phyloP scores from a whole-genome alignment of 805 yeast genomes.

The Yarrowia phangngaensis region DNA sequence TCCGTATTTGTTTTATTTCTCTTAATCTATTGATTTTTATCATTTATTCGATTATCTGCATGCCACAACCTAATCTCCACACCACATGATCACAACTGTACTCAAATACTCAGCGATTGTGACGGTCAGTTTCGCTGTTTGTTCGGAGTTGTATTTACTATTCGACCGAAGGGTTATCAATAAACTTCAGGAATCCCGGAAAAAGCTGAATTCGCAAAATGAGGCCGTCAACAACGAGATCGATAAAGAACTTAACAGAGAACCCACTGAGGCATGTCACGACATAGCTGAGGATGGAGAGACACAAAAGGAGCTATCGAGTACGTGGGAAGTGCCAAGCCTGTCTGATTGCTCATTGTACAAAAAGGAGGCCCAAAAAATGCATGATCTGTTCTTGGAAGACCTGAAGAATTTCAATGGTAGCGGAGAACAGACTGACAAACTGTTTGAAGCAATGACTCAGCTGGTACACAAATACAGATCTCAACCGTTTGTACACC shows the following conservation, averaged over 20 bases:
- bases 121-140: slow-evolving; percentile 3
- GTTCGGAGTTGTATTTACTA: slow-evolving; percentile 8
- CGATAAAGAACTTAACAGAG: slow-evolving; percentile 10
- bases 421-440: slow-evolving; percentile 10
- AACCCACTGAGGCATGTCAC: not conserved
- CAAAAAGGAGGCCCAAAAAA: slow-evolving; percentile 11
- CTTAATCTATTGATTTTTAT: too few relatives aligned
- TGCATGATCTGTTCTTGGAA: slow-evolving; percentile 19
- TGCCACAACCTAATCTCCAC: not conserved
- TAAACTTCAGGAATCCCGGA: too few relatives aligned
- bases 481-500: slow-evolving; percentile 9
- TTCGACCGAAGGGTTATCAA: too few relatives aligned
- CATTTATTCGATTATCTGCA: too few relatives aligned
- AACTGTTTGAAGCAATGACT: slow-evolving; percentile 1
- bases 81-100: slow-evolving; percentile 5
- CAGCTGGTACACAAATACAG: slow-evolving; percentile 16
- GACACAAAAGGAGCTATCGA: not conserved
- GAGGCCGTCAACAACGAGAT: not conserved
- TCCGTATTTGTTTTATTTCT: too few relatives aligned
- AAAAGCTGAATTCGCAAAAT: not conserved
- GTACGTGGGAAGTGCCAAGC: slow-evolving; percentile 3
- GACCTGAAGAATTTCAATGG: slow-evolving; percentile 4
- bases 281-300: not conserved
- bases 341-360: not conserved
- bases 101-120: slow-evolving; percentile 20